Conservation (phyloP, 2,329 filamentous ascomycete species). For the Aspergillus melleus region DNA sequence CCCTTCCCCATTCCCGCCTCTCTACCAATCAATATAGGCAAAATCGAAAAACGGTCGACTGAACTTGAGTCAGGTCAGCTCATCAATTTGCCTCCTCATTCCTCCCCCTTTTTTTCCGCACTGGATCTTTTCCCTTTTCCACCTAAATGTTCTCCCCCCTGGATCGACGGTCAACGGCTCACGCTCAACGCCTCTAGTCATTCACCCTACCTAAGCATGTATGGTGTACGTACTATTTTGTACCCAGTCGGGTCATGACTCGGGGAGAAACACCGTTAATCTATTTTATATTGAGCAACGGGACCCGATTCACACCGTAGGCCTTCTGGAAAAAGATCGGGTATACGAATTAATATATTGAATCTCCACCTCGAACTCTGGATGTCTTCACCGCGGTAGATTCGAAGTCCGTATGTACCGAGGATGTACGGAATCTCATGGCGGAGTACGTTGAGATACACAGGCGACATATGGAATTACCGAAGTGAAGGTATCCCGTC, state of each 20-base stretch:
- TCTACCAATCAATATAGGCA: no score
- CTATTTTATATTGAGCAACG: not conserved
- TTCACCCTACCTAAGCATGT: not conserved
- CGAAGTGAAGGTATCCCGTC: not conserved
- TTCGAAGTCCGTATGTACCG: not conserved
- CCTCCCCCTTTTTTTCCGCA: no score
- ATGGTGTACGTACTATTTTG: not conserved
- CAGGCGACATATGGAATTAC: not conserved
- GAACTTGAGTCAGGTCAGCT: not conserved
- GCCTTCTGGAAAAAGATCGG: not conserved
- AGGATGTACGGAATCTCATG: not conserved
- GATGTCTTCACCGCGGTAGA: not conserved
- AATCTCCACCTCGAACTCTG: not conserved
- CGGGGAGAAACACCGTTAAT: not conserved
- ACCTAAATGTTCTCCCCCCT: not conserved
- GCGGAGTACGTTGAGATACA: not conserved
- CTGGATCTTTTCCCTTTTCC: not conserved
- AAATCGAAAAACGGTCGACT: not conserved
- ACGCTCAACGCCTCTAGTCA: not conserved
- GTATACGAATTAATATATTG: not conserved
- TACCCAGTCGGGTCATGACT: not conserved
- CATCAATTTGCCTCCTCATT: not conserved
- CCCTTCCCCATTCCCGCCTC: not conserved
- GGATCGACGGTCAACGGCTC: not conserved
- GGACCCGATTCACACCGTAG: not conserved